Evolutionary conservation across 2,329 filamentous ascomycete species (phyloP), one percentile per base, ranked within the genome.

Genomic region (Diplodia mutila): DNA sequence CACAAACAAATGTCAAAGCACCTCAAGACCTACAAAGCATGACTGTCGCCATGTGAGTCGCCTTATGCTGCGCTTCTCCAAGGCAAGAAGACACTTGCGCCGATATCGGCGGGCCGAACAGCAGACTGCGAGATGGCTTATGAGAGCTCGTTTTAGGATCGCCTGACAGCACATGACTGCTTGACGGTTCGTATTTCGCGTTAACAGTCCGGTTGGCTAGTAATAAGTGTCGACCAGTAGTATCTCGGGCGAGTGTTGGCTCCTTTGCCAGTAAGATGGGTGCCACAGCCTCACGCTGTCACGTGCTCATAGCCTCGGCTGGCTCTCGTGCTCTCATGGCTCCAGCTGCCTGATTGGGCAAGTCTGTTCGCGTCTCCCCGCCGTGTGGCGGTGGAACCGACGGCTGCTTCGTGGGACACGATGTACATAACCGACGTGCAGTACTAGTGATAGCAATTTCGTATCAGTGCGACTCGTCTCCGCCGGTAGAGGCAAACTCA

Each of bases 81-180:
- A 4, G 42, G 42, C 18, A 5, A 16, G 42, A n/a, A 12, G n/a
- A 18, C n/a, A n/a, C 8, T 29, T 37, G n/a, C 6, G 16, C 59
- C 59, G 59, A 63, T 63, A 63, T 42, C 59, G 59, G 59, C 46
- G 59, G 27, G 27, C 59, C n/a, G 49, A 51, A 12, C 27, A 39
- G 42, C 57, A 61, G 42, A 34, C 39, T 48, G 46, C 46, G 27
- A 16, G 16, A 25, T 51, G 25, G 59, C 46, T 63, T 51, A 63
- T 52, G 59, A 51, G 59, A 51, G 59, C 59, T 18, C n/a, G 4
- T 27, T 63, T 29, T 52, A 51, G 59, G 46, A 51, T 63, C 59
- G n/a, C 11, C 39, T 61, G 55, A 48, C 12, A 32, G 16, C 23
- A 9, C 37, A 4, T 16, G 23, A 25, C 8, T 6, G 23, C 12